These are phyloP conservation scores for Alternaria brassicicola DNA, from an alignment of 2,329 filamentous ascomycete species.

Conservation along the genomic window DNA sequence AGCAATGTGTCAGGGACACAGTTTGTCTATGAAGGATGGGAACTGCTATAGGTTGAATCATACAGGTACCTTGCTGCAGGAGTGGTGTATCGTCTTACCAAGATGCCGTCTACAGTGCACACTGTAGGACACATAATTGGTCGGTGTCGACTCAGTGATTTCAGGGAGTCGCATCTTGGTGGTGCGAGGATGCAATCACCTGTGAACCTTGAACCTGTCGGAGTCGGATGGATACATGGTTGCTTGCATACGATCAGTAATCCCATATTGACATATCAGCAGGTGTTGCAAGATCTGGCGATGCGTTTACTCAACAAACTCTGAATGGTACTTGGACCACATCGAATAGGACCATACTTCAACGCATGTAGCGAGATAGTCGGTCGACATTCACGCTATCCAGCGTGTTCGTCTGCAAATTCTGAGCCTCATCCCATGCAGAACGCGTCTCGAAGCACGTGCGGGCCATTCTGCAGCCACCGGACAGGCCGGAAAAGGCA, in stretches of 20 bases:
- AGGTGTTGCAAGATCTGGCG: neutral
- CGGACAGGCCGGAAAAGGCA: neutral
- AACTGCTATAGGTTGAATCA: neutral
- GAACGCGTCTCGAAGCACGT: neutral
- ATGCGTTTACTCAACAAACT: neutral
- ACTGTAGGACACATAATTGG: neutral
- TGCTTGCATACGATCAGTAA: neutral
- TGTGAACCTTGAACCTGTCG: neutral
- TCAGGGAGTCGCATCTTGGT: neutral
- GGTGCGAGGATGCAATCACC: neutral
- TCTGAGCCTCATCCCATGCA: slow-evolving; percentile 1
- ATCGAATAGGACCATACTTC: neutral
- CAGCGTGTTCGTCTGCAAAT: neutral
- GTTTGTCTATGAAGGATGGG: neutral
- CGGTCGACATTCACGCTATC: neutral
- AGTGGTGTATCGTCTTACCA: neutral
- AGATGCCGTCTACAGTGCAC: neutral
- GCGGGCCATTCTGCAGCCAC: neutral
- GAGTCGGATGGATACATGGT: neutral
- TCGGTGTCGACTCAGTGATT: neutral
- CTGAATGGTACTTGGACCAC: neutral
- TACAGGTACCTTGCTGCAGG: neutral
- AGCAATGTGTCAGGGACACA: neutral
- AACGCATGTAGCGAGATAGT: neutral
- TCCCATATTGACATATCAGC: neutral